A percentile compares a stretch with the other conserved stretches of the same genome.
phyloP scores from a whole-genome alignment of 2,329 filamentous ascomycete genomes.

The Albifimbria verrucaria region DNA sequence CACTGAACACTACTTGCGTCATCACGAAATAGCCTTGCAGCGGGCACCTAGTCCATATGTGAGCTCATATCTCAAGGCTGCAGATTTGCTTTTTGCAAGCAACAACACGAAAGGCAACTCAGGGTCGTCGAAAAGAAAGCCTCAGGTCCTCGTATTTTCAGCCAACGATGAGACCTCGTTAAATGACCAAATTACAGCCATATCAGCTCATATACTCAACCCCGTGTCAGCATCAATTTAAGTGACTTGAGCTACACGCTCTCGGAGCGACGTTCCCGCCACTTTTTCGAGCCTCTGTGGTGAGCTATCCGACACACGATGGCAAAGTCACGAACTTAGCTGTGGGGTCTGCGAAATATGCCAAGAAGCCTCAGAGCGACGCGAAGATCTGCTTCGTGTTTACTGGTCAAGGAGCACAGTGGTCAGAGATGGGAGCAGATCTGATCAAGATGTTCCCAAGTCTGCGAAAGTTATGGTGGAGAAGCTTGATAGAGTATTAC shows the following conservation, averaged over 20 bases:
- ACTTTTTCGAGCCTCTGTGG: slow-evolving; percentile 16
- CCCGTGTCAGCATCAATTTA: slow-evolving; percentile 17
- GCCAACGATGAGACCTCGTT: slow-evolving; percentile 12
- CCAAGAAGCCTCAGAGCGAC: not conserved
- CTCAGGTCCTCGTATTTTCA: slow-evolving; percentile 12
- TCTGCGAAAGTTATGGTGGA: slow-evolving; percentile 7
- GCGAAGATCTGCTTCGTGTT: slow-evolving; percentile 24
- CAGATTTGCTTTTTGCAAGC: not conserved
- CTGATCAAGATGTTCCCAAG: slow-evolving; percentile 15
- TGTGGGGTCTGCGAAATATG: not conserved
- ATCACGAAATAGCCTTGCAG: not conserved
- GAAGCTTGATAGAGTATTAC: slow-evolving; percentile 12
- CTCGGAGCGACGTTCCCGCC: slow-evolving; percentile 15
- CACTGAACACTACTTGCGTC: slow-evolving; percentile 18
- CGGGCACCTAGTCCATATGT: not conserved
- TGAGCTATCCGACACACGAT: too few relatives aligned
- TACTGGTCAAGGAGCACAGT: slow-evolving; percentile 35
- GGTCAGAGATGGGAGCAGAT: slow-evolving; percentile 28
- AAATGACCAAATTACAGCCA: slow-evolving; percentile 4
- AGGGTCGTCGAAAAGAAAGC: too few relatives aligned
- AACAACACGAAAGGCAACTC: slow-evolving; percentile 1
- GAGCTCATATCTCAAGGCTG: not conserved
- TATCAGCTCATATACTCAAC: slow-evolving; percentile 19
- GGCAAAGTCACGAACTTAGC: too few relatives aligned
- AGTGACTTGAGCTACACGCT: slow-evolving; percentile 25